phyloP scores from a whole-genome alignment of 139 green algal species.

The Haematococcus sp. region DNA sequence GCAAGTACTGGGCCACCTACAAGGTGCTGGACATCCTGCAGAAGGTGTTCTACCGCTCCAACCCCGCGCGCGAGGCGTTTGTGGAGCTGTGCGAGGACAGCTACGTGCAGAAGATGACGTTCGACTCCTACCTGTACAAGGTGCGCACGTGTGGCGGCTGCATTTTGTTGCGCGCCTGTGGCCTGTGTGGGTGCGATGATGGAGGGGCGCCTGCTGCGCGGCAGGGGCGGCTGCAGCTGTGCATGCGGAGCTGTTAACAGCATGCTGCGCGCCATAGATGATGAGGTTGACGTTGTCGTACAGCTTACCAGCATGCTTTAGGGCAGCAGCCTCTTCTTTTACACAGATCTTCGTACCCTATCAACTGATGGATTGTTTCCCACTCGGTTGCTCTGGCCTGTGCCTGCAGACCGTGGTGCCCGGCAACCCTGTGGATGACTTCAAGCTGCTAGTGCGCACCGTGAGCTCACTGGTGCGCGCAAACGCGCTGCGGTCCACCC shows the following conservation, averaged over 20 bases:
- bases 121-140: constrained; percentile 99
- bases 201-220: not conserved
- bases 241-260: not conserved
- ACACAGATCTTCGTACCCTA: no score
- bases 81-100: constrained; percentile 97
- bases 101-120: constrained; percentile 99
- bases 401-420: constrained; percentile 88
- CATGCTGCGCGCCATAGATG: no score
- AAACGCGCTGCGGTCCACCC: constrained; percentile 85
- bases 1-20: constrained; percentile 99
- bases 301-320: no score
- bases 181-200: not conserved
- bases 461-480: constrained; percentile 84
- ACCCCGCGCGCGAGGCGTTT: constrained; percentile 98
- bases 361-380: no score
- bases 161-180: not conserved
- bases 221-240: no score
- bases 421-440: constrained; percentile 95
- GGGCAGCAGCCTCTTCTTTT: no score
- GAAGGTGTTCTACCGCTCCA: constrained; percentile 84
- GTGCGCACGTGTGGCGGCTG: not conserved
- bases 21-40: constrained; percentile 99
- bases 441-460: constrained; percentile 94
- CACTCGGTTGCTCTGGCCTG: no score
- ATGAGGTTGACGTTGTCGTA: no score